Evolutionary conservation across 352 stramenopile species (phyloP), one percentile per base, ranked within the genome.

Genomic region (Lagenidium giganteum): DNA sequence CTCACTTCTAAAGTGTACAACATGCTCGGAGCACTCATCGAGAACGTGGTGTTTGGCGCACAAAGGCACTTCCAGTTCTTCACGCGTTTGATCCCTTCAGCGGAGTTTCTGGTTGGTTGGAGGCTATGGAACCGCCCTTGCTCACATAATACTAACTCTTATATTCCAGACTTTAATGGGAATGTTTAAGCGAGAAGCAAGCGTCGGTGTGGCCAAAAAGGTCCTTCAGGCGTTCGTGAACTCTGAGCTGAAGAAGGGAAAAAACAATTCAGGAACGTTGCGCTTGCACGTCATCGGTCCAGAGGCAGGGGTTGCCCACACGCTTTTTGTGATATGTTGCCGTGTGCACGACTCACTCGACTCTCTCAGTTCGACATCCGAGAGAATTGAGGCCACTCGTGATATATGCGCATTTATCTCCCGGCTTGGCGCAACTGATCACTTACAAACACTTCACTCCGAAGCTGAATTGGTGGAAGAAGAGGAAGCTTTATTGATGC

Each of bases 341-440:
- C 71, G 77, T 11, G 64, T 96, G 0, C 83, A 95, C 32, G 84
- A 95, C 45, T 67, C 77, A 0, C 55, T 96, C 3, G 81, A 95
- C 53, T 83, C 70, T 12, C 54, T 96, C 3, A 87, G 77, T 47
- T 78, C 82, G 22, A 34, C 42, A 2, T 57, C 68, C 0, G 79
- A 92, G n/a, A 65, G 69, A 8, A 30, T 33, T 3, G 71, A 95
- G 8, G 72, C 70, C 1, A 73, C 64, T 4, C 57, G 54, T 8
- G 76, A 94, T 39, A 86, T 96, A 17, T 75, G 63, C 23, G 67
- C 72, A n/a, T 96, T 96, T 47, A 86, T 96, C 9, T 68, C 57
- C 1, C 55, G 76, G 7, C 61, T 93, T 18, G 81, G 81, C 8
- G 13, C 34, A n/a, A 42, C 22, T 17, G n/a, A n/a, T n/a, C n/a